Percentiles rank a stretch among this genome's conserved stretches.
Evolutionary conservation across 805 yeast genomes (phyloP).

Genomic region (Metschnikowia similis): DNA sequence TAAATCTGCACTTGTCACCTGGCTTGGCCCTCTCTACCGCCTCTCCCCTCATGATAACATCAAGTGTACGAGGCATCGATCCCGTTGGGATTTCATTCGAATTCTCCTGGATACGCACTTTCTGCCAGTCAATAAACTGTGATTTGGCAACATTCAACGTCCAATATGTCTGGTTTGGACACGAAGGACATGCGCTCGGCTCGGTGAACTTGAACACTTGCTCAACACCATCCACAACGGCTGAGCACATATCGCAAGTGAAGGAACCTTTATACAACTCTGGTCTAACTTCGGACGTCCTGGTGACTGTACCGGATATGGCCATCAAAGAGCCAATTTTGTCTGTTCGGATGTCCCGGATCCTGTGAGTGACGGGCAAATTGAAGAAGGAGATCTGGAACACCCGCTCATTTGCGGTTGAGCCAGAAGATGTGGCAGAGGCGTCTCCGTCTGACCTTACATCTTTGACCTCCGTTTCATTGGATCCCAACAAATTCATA

Average conservation of each 20-base stretch:
- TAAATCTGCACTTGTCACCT: conserved; percentile 90
- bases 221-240: conserved; percentile 83
- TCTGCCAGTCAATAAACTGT: conserved; percentile 94
- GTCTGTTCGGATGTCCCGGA: conserved; percentile 87
- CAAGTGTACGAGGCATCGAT: conserved; percentile 96
- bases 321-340: conserved; percentile 80
- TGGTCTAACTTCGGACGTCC: conserved; percentile 95
- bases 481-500: conserved; percentile 40
- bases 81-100: conserved; percentile 97
- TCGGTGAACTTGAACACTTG: conserved; percentile 92
- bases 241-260: conserved; percentile 83
- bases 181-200: conserved; percentile 87
- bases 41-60: conserved; percentile 88
- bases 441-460: conserved; percentile 28
- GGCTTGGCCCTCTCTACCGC: conserved; percentile 95
- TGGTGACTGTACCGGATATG: conserved; percentile 90
- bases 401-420: conserved; percentile 59
- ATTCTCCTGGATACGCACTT: conserved; percentile 90
- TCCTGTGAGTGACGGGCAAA: conserved; percentile 74
- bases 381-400: conserved; percentile 88
- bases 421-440: conserved; percentile 38
- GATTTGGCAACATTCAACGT: conserved; percentile 78
- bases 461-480: conserved; percentile 28
- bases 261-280: conserved; percentile 85
- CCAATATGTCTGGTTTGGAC: conserved; percentile 86